Evolutionary conservation across 148 eudicot species (phyloP).

Genomic region (Fallopia convolvulus): DNA sequence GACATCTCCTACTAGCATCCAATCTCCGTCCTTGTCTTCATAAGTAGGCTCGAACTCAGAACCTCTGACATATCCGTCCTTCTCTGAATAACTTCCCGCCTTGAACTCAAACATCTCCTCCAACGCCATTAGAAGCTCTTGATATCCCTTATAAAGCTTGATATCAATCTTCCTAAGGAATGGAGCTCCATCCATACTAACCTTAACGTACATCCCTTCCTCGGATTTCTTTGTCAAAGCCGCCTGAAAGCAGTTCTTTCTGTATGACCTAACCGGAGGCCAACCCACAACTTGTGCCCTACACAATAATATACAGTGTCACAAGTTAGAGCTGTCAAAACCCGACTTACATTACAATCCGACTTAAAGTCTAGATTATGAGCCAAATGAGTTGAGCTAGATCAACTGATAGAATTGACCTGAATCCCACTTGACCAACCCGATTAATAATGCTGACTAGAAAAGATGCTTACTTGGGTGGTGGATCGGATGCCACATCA

Average conservation of each 20-base stretch:
- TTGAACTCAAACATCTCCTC: slow-evolving; percentile 59
- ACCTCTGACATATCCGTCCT: slow-evolving; percentile 50
- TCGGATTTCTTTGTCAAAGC: slow-evolving; percentile 30
- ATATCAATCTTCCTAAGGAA: slow-evolving; percentile 53
- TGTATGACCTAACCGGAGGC: slow-evolving; percentile 49
- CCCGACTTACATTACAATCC: neutral
- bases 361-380: too few relatives aligned
- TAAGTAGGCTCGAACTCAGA: slow-evolving; percentile 55
- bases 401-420: neutral
- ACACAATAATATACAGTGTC: neutral
- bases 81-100: slow-evolving; percentile 47
- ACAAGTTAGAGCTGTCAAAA: neutral
- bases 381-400: neutral
- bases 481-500: neutral
- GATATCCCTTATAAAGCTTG: slow-evolving; percentile 37
- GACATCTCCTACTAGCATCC: slow-evolving; percentile 69
- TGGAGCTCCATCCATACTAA: slow-evolving; percentile 70
- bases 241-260: slow-evolving; percentile 31
- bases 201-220: slow-evolving; percentile 41
- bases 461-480: neutral
- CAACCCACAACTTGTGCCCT: slow-evolving; percentile 65
- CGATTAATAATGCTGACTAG: neutral
- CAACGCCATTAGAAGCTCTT: slow-evolving; percentile 42
- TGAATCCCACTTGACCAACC: neutral
- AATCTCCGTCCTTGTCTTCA: slow-evolving; percentile 72